Percentiles rank a stretch among this genome's conserved stretches.
These are phyloP conservation scores for Elymus sibiricus DNA, from an alignment of 176 grass and related monocot species.

Conservation along the genomic window DNA sequence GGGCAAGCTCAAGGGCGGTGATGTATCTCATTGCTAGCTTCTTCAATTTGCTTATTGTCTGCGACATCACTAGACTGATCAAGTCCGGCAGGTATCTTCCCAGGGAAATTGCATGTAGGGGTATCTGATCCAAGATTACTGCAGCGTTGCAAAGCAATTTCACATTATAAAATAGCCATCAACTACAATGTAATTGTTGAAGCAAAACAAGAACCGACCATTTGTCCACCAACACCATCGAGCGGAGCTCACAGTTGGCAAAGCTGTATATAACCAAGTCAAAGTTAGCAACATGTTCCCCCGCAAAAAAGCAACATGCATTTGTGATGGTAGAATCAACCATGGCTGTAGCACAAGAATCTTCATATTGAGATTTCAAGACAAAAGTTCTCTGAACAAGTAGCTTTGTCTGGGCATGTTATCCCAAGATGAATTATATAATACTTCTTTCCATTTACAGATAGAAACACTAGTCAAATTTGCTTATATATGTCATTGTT, in stretches of 20 bases:
- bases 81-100: slow-evolving; percentile 40
- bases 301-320: no score
- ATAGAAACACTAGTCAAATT: no score
- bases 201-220: slow-evolving; percentile 40
- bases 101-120: slow-evolving; percentile 46
- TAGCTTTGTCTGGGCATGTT: no score
- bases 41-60: slow-evolving; percentile 17
- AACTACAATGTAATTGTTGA: not conserved
- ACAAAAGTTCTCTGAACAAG: no score
- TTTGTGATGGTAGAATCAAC: not conserved
- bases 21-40: not conserved
- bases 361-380: no score
- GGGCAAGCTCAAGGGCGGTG: no score
- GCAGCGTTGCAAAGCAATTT: not conserved
- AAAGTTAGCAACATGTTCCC: slow-evolving; percentile 6
- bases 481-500: no score
- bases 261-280: slow-evolving; percentile 47
- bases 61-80: slow-evolving; percentile 51
- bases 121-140: slow-evolving; percentile 53
- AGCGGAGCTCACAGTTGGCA: slow-evolving; percentile 81
- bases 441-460: no score
- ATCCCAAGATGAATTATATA: no score
- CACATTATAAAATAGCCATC: not conserved
- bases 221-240: slow-evolving; percentile 72
- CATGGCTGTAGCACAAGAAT: not conserved